Evolutionary conservation across 495 filamentous ascomycete genomes (phyloP).

Genomic region (Amorphotheca resinae): DNA sequence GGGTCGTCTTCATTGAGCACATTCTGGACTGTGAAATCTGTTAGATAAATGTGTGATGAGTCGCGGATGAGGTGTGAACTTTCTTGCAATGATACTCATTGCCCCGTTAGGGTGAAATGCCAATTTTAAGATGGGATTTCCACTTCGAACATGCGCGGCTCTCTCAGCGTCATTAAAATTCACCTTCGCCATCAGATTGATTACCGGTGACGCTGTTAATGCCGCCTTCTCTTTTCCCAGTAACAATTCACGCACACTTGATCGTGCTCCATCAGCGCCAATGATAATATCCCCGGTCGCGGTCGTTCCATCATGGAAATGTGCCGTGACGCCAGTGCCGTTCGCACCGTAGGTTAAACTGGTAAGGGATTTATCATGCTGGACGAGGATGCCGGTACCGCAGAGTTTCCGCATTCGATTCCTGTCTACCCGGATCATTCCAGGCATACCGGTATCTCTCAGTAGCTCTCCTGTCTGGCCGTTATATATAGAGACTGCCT

Average conservation of each 20-base stretch:
- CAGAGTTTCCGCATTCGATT: slow-evolving; percentile 3
- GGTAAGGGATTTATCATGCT: not conserved
- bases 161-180: slow-evolving; percentile 2
- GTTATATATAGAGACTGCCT: not conserved
- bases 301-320: slow-evolving; percentile 5
- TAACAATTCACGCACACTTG: slow-evolving; percentile 1
- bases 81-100: not conserved
- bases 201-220: slow-evolving; percentile 2
- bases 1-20: slow-evolving; percentile 27
- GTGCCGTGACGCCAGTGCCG: slow-evolving; percentile 1
- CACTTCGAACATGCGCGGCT: not conserved
- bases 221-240: slow-evolving; percentile 2
- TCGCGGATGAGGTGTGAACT: slow-evolving; percentile 2
- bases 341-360: not conserved
- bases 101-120: not conserved
- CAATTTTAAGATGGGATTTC: not conserved
- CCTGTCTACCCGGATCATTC: not conserved
- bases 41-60: not conserved
- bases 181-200: not conserved
- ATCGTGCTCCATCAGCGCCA: slow-evolving; percentile 7
- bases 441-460: not conserved
- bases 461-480: slow-evolving; percentile 6
- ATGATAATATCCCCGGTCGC: slow-evolving; percentile 2
- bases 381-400: slow-evolving; percentile 3
- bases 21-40: slow-evolving; percentile 10